Evolutionary conservation across 2,329 filamentous ascomycete species (phyloP), one percentile per base, ranked within the genome.

Genomic region (Plenodomus tracheiphilus): DNA sequence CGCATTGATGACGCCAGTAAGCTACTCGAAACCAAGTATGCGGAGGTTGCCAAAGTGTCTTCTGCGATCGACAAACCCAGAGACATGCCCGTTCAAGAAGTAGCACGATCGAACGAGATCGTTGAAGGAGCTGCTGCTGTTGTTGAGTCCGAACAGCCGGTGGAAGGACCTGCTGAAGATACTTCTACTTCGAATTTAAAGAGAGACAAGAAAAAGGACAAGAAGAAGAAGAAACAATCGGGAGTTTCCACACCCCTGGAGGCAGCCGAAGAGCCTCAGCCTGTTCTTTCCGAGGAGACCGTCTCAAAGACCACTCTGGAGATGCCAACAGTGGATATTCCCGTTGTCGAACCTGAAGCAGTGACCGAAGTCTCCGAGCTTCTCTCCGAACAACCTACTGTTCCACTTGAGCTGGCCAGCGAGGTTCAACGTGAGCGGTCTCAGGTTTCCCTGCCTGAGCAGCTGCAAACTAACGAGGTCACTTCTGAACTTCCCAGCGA

Each of bases 171-270:
- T 11, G 10, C 8, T 22, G 38, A 40, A 40, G 10, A 40, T 4
- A 16, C 17, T 25, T 16, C 18, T 18, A 17, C 35, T 37, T 17
- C 18, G 11, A 17, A 46, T 19, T 45, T 50, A 8, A 60, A 54
- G 41, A 58, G 55, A 34, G 49, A 54, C 43, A 61, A 61, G 28
- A 69, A 70, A 50, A 70, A 69, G 43, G 58, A 41, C n/a, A 69
- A 68, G 52, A 70, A 69, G 47, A 44, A 40, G 13, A 65, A 65
- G 45, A 61, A 62, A 41, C 52, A 59, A 41, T 54, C 59, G 20
- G 39, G 47, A 17, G 39, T 22, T 17, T 40, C 38, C 7, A 44
- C 42, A 2, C 44, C 56, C 3, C 11, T 47, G 17, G 53, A 55
- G n/a, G 19, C 50, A 5, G 1, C 41, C 15, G 30, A 46, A 15